Conservation (phyloP, 768 basidiomycete genomes). For the Amanita fuliginea region DNA sequence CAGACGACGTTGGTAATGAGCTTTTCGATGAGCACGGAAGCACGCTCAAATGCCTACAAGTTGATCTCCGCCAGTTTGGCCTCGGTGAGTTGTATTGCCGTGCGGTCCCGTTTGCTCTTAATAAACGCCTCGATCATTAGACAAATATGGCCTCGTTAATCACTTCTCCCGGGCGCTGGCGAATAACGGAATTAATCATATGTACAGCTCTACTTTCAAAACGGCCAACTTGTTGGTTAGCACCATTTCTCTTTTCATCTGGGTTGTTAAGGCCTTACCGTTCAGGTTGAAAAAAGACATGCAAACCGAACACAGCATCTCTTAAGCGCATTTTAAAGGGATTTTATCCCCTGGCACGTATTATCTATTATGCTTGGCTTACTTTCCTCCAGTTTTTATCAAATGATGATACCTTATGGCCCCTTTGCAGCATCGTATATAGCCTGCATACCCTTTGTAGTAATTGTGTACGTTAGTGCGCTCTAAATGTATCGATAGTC, state of each 20-base stretch:
- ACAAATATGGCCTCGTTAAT: slow-evolving; percentile 71
- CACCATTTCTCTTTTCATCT: slow-evolving; percentile 1
- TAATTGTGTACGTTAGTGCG: neutral
- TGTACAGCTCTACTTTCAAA: slow-evolving; percentile 80
- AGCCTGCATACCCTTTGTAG: neutral
- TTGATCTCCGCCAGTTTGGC: slow-evolving; percentile 64
- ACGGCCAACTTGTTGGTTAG: slow-evolving; percentile 68
- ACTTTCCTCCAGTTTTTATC: neutral
- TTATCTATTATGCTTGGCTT: neutral
- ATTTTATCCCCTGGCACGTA: neutral
- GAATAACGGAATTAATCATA: slow-evolving; percentile 66
- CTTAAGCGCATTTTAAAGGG: slow-evolving; percentile 40
- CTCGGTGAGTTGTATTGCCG: slow-evolving; percentile 34
- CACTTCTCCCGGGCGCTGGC: slow-evolving; percentile 67
- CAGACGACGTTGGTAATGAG: slow-evolving; percentile 36
- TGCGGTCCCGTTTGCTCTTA: neutral
- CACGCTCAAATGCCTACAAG: slow-evolving; percentile 57
- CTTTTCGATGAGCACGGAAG: slow-evolving; percentile 22
- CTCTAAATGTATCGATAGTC: slow-evolving; percentile 3
- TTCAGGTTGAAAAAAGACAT: slow-evolving; percentile 46
- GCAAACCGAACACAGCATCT: slow-evolving; percentile 46
- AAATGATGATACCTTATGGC: neutral
- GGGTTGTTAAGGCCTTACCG: neutral
- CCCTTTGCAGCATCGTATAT: neutral
- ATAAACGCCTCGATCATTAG: slow-evolving; percentile 20